Evolutionary conservation across 2,329 filamentous ascomycete species (phyloP), one percentile per base, ranked within the genome.

Genomic region (Diaporthe sp.): DNA sequence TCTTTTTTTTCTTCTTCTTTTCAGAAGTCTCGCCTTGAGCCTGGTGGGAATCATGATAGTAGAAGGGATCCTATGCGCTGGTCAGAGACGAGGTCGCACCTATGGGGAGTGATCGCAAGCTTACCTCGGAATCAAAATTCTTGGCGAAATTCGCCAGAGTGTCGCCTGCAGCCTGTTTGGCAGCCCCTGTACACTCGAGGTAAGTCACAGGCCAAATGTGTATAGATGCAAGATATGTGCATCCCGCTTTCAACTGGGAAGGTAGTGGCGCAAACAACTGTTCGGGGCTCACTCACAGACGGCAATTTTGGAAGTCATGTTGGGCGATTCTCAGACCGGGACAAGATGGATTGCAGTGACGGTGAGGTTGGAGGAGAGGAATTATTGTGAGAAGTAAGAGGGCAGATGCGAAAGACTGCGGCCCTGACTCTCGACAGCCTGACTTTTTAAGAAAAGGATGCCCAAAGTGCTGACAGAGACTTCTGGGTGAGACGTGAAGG

Each of bases 31-130:
- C 92, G 78, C 92, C 86, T 57, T 94, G 87, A 77, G 92, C 90
- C 12, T 94, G 94, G 57, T 96, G 93, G 31, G 93, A 92, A 49
- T 98, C 92, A 79, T 92, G 89, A 83, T 98, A 95, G 80, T 96
- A 98, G 86, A 95, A 98, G 8, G 96, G 95, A 82, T 98, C 96
- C 94, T 98, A 80, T 12, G 62, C 8, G 13, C 17, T 46, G 22
- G 58, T 65, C 31, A 65, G 46, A 19, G 39, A 42, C n/a, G 17
- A 28, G 3, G 28, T 65, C 31, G 19, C 19, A 19, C 0, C 34
- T 37, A 37, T 8, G 4, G 4, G 17, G n/a, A 19, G 17, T n/a
- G 12, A 53, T 65, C 5, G 17, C 22, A 19, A 31, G 53, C 77
- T 9, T 76, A 80, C 79, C 78, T 79, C 79, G 37, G 77, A 75